Evolutionary conservation across 2,329 filamentous ascomycete species (phyloP), one percentile per base, ranked within the genome.

Genomic region (Cryphonectria parasitica): DNA sequence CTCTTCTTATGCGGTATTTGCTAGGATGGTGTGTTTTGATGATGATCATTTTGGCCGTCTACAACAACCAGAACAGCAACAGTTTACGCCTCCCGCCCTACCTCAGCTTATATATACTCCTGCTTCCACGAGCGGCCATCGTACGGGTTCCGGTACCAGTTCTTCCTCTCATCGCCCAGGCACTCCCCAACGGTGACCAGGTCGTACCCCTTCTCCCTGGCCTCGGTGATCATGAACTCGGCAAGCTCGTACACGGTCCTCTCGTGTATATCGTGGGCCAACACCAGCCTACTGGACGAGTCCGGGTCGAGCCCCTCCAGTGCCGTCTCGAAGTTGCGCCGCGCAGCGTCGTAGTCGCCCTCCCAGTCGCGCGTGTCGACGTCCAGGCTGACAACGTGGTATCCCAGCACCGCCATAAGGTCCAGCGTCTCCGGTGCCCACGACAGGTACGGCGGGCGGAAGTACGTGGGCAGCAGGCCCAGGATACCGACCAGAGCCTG

Each of bases 131-230:
- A 64, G 15, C 31, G 28, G 61, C 71, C 71, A 22, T 63, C 61
- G 25, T 60, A 66, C 19, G 68, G 68, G 25, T 66, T 52, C 49
- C 87, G 84, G 76, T 89, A 89, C 87, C 87, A 89, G 75, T 84
- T 82, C 64, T 79, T 80, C 3, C 75, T 73, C 22, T 85, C 79
- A 73, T 89, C 86, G 22, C 84, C 85, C 19, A 89, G 79, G 74
- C 87, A 89, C 74, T 88, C 81, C 3, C 87, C 87, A 6, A 88
- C 84, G 4, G 86, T 86, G 49, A 88, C 86, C 68, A 82, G 82
- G 61, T 75, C 75, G 71, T 81, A 83, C 1, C 85, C 85, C 45
- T 82, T 78, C 6, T 74, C 74, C 65, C 80, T 79, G 17, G 88
- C 79, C 34, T 79, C 79, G 28, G 77, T 75, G 39, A 85, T 76